Conservation (phyloP, 768 basidiomycete species). For the Boletellus ananiceps region DNA sequence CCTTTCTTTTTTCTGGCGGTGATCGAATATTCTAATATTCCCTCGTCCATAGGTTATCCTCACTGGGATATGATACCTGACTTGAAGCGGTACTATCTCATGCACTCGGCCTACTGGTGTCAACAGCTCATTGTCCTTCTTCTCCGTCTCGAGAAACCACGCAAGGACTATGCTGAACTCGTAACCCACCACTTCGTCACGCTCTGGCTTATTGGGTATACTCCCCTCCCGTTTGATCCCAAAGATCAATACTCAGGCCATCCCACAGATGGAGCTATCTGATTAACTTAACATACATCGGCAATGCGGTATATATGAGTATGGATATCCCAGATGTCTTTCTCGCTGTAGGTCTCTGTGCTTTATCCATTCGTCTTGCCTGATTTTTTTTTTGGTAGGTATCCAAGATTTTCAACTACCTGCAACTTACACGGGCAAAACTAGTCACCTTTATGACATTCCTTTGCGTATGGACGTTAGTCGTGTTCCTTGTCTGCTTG, state of each 20-base stretch:
- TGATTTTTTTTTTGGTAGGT: constrained; percentile 40
- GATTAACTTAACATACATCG: constrained; percentile 78
- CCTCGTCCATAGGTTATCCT: constrained; percentile 61
- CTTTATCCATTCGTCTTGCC: neutral
- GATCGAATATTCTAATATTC: neutral
- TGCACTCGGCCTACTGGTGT: constrained; percentile 91
- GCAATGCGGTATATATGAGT: constrained; percentile 88
- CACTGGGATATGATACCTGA: constrained; percentile 82
- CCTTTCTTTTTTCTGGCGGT: constrained; percentile 8
- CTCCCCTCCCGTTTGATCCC: neutral
- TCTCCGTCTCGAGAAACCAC: constrained; percentile 86
- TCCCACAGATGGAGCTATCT: constrained; percentile 74
- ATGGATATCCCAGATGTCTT: constrained; percentile 95
- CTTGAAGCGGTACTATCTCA: constrained; percentile 89
- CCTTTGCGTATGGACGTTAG: constrained; percentile 77
- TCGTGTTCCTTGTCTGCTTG: constrained; percentile 9
- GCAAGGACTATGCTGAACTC: constrained; percentile 86
- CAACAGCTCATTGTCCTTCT: constrained; percentile 88
- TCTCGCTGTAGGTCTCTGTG: constrained; percentile 59
- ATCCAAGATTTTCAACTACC: constrained; percentile 86
- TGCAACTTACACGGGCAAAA: constrained; percentile 63
- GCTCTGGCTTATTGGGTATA: constrained; percentile 87
- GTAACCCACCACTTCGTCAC: constrained; percentile 91
- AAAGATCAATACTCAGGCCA: neutral
- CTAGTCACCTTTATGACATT: constrained; percentile 60